A percentile compares a stretch with the other conserved stretches of the same genome.
These are phyloP conservation scores for Aspergillus melleus DNA, from an alignment of 2,329 filamentous ascomycete species.

Conservation along the genomic window DNA sequence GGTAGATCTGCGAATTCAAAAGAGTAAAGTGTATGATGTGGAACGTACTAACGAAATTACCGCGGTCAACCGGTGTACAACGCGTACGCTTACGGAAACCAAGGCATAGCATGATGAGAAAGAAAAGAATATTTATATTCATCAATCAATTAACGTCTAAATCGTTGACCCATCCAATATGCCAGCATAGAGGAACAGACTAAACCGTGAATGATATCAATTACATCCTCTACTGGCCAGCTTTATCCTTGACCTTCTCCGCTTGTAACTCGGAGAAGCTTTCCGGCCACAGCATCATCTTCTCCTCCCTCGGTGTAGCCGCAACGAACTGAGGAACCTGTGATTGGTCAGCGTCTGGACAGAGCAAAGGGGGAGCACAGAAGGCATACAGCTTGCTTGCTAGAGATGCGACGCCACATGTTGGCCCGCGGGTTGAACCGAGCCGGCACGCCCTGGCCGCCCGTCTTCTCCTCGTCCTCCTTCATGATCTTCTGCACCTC, in stretches of 20 bases:
- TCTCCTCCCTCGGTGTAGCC: slow-evolving; percentile 59
- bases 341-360: slow-evolving; percentile 1
- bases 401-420: slow-evolving; percentile 65
- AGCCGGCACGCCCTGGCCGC: slow-evolving; percentile 58
- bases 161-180: not conserved
- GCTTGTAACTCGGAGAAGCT: slow-evolving; percentile 52
- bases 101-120: too few relatives aligned
- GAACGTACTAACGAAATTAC: too few relatives aligned
- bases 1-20: too few relatives aligned
- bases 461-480: slow-evolving; percentile 62
- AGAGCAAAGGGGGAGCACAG: slow-evolving; percentile 26
- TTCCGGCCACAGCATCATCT: slow-evolving; percentile 64
- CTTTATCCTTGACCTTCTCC: slow-evolving; percentile 17
- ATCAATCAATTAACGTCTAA: not conserved
- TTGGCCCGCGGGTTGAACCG: slow-evolving; percentile 69
- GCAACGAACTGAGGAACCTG: slow-evolving; percentile 50
- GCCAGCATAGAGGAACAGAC: not conserved
- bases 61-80: too few relatives aligned
- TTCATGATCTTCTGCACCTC: slow-evolving; percentile 59
- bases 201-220: too few relatives aligned
- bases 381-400: slow-evolving; percentile 53
- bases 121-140: too few relatives aligned
- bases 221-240: not conserved
- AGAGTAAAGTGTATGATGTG: too few relatives aligned
- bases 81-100: too few relatives aligned